Conservation (phyloP, 805 yeast species). For the Schwanniomyces pseudopolymorphus region DNA sequence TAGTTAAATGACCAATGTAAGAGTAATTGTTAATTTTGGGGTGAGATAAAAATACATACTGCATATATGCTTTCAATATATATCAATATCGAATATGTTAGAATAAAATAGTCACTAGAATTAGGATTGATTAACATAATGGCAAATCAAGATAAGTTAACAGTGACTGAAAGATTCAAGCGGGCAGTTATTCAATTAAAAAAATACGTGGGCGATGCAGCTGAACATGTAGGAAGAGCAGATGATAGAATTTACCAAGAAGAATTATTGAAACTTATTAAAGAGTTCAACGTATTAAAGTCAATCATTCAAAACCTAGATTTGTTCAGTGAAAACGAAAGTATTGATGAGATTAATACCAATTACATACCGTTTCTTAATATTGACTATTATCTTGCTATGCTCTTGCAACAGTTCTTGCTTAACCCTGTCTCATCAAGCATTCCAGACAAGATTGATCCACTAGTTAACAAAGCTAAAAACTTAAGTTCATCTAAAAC, state of each 20-base stretch:
- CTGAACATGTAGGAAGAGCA: neutral
- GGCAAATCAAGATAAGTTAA: constrained; percentile 2
- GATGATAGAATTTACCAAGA: constrained; percentile 45
- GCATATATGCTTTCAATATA: neutral
- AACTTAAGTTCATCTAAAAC: constrained; percentile 36
- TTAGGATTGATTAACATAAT: neutral
- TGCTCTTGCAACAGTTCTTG: constrained; percentile 15
- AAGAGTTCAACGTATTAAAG: constrained; percentile 46
- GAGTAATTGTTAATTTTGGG: neutral
- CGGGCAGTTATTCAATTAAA: constrained; percentile 3
- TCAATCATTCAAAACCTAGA: constrained; percentile 45
- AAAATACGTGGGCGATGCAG: constrained; percentile 2
- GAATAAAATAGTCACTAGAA: neutral
- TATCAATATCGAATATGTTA: neutral
- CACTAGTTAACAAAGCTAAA: constrained; percentile 19
- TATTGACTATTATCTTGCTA: constrained; percentile 58
- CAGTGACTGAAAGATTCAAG: constrained; percentile 8
- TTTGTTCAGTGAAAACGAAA: constrained; percentile 72
- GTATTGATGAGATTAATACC: constrained; percentile 66
- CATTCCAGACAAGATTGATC: constrained; percentile 13
- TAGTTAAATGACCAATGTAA: neutral
- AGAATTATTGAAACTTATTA: constrained; percentile 33
- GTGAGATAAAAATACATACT: neutral
- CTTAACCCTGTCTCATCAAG: constrained; percentile 25
- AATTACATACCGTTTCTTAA: constrained; percentile 58